phyloP scores from a whole-genome alignment of 2,329 filamentous ascomycete genomes.

The Epichloe aotearoae region DNA sequence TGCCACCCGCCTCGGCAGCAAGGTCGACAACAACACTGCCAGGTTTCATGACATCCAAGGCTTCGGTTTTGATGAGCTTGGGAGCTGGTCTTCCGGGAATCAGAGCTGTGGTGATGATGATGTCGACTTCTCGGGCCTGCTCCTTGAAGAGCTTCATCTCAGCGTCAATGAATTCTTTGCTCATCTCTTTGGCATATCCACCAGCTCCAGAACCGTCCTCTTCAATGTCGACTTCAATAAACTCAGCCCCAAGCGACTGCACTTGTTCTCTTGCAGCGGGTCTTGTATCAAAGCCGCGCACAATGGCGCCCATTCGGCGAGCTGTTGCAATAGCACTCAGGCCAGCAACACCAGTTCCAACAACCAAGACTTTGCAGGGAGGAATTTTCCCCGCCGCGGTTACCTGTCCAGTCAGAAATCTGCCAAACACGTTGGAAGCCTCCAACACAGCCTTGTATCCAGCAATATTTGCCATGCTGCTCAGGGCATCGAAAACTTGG shows the following conservation, averaged over 20 bases:
- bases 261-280: slow-evolving; percentile 81
- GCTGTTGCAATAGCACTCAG: slow-evolving; percentile 81
- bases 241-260: slow-evolving; percentile 79
- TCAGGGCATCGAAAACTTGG: slow-evolving; percentile 77
- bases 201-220: slow-evolving; percentile 77
- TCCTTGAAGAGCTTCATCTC: slow-evolving; percentile 89
- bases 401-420: slow-evolving; percentile 79
- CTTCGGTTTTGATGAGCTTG: slow-evolving; percentile 68
- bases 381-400: slow-evolving; percentile 86
- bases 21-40: slow-evolving; percentile 82
- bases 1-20: slow-evolving; percentile 76
- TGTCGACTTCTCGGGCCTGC: slow-evolving; percentile 78
- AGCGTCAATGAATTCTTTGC: slow-evolving; percentile 81
- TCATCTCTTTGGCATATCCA: slow-evolving; percentile 90
- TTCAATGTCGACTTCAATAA: slow-evolving; percentile 72
- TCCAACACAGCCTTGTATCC: slow-evolving; percentile 88
- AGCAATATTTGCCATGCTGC: slow-evolving; percentile 89
- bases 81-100: slow-evolving; percentile 77
- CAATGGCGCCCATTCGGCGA: slow-evolving; percentile 74
- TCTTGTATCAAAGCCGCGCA: slow-evolving; percentile 83
- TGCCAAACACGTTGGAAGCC: slow-evolving; percentile 78
- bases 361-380: slow-evolving; percentile 79
- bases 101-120: slow-evolving; percentile 83
- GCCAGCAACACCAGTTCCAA: slow-evolving; percentile 80
- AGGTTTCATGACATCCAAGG: slow-evolving; percentile 76